Evolutionary conservation across 306 rosid genomes (phyloP), one percentile per base, ranked within the genome.

Genomic region (Dalbergia oliveri): DNA sequence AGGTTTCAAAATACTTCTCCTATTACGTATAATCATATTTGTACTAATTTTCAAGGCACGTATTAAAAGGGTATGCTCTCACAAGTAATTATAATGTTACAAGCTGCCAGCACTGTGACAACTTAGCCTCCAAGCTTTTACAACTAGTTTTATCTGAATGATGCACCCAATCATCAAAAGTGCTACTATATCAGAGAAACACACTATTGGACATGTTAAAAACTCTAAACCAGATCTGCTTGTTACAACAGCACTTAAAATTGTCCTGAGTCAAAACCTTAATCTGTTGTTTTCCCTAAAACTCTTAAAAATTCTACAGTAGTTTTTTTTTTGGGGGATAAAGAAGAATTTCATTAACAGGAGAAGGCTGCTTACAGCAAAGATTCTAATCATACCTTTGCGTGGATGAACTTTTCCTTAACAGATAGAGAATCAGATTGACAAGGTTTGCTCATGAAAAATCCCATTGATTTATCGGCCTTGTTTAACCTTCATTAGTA

Each of bases 331-430:
- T 26, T 1, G 31, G 23, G 23, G 23, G 31, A 26, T 26, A 1
- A 26, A 26, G 3, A 26, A 26, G 31, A 26, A 26, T 26, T 26
- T 26, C 31, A 26, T 26, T 26, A 26, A 37, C 41, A 63, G 33
- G 5, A 65, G 61, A 45, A 78, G 26, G 16, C 60, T 19, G 39
- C 69, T 44, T 41, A 78, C 67, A 62, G 23, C 8, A 21, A 68
- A 72, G 4, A 57, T 15, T 74, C 57, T 60, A 34, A 78, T 6
- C 80, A 53, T 83, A 96, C 99, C 98, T 96, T 96, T 62, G 98
- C 98, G 77, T 96, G 94, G 84, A 96, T 96, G 88, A 93, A 96
- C 81, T 96, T 96, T 88, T 96, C 99, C 89, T 96, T 96, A 73
- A 96, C 97, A 6, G 97, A 81, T 81, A 96, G 89, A 77, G 98